These are phyloP conservation scores for Aegilops longissima DNA, from an alignment of 176 grass and related monocot genomes.

Conservation along the genomic window DNA sequence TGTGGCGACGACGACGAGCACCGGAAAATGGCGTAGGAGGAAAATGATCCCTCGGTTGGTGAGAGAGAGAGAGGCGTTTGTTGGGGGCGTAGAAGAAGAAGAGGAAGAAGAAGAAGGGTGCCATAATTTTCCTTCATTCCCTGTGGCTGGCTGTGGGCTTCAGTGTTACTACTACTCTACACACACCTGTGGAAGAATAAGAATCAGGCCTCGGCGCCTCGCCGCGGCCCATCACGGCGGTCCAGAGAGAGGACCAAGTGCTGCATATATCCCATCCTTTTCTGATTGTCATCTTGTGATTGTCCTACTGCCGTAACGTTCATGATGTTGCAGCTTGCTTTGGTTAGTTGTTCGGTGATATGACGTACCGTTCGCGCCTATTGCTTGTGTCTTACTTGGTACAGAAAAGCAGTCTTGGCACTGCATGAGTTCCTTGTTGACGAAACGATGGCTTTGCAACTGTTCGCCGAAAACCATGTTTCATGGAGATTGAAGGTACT, in stretches of 20 bases:
- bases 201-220: no score
- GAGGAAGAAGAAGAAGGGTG: slow-evolving; percentile 21
- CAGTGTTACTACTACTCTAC: background rate
- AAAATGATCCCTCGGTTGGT: slow-evolving; percentile 49
- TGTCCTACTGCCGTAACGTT: background rate
- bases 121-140: no score
- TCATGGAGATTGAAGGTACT: no score
- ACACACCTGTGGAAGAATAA: no score
- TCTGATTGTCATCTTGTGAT: background rate
- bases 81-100: slow-evolving; percentile 26
- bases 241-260: background rate
- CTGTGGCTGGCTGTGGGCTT: background rate
- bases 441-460: background rate
- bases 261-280: background rate
- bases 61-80: slow-evolving; percentile 32
- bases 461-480: background rate
- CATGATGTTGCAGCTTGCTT: background rate
- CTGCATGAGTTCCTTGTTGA: background rate
- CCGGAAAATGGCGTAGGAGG: slow-evolving; percentile 26
- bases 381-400: background rate
- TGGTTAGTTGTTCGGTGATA: background rate
- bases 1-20: background rate
- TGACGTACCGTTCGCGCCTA: background rate
- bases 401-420: background rate
- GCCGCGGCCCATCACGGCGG: background rate